Evolutionary conservation across 2,329 filamentous ascomycete genomes (phyloP), one percentile per base, ranked within the genome.

Genomic region (Verticillium nubilum): DNA sequence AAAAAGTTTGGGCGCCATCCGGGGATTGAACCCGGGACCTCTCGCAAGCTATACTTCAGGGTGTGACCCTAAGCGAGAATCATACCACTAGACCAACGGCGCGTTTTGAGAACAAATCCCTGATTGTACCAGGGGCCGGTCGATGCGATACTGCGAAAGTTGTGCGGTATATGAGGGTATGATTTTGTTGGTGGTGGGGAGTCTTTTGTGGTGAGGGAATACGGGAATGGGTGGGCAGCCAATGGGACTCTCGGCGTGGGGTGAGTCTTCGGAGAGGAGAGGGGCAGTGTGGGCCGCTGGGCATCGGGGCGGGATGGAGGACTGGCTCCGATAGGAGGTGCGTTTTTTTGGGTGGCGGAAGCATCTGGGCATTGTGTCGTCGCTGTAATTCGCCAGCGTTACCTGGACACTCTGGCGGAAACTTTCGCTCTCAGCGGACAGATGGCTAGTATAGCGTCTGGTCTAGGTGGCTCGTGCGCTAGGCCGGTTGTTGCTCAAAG

Each of bases 21-120:
- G 74, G 72, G 74, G 73, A 76, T 76, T 74, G 74, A 76, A 76
- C 74, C 73, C 74, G 74, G 74, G 74, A 76, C 74, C 74, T 76
- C 74, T 75, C 74, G 74, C 74, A 76, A 68, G 65, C 65, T 57
- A 56, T 65, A 70, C 72, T 71, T 55, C 65, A 70, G 73, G 72
- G 72, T 75, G 26, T 52, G 17, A 71, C 84, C 83, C 84, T 86
- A 86, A 86, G 84, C 84, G 82, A 85, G 83, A 86, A 86, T 86
- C 83, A 86, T 86, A 86, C 83, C 84, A 81, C 83, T 85, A 85
- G 82, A 84, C 82, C 80, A 84, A 53, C 52, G 52, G 52, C 52
- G 52, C 52, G 52, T 53, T 29, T 23, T 25, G 29, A 23, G 42
- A 47, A 47, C 42, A 47, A 47, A 47, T 47, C 42, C 42, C 42